Evolutionary conservation across 371 early-diverging fungal genomes (phyloP).

Genomic region (Saksenaea vasiformis): DNA sequence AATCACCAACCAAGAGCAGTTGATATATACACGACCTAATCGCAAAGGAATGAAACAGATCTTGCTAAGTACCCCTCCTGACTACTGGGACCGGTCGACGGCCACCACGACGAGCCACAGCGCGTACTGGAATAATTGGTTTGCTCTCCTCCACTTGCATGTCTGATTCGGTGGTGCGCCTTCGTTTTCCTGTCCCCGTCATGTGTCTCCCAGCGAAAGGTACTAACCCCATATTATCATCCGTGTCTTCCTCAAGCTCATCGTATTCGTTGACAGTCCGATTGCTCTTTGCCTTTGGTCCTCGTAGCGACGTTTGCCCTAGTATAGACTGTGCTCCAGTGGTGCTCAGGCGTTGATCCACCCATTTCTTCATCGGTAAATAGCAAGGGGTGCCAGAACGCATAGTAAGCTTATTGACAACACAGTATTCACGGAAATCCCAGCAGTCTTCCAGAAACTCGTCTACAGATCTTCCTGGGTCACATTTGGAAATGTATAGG

Average conservation of each 20-base stretch:
- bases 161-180: not conserved
- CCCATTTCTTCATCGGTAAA: not conserved
- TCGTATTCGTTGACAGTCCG: not conserved
- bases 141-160: not conserved
- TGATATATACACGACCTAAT: not conserved
- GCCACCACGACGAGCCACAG: not conserved
- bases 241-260: not conserved
- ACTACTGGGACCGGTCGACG: not conserved
- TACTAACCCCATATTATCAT: not conserved
- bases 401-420: not conserved
- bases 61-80: not conserved
- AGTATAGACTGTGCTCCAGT: not conserved
- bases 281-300: not conserved
- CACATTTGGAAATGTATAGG: conserved; percentile 7
- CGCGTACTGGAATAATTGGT: not conserved
- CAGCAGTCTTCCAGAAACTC: conserved; percentile 11
- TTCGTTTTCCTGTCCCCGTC: not conserved
- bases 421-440: not conserved
- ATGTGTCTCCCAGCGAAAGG: not conserved
- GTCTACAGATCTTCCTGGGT: conserved; percentile 2
- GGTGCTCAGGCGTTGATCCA: not conserved
- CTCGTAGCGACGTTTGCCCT: not conserved
- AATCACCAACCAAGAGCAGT: not conserved
- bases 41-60: not conserved
- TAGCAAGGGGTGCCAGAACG: not conserved